Base-by-base conservation (phyloP, 1,284 basidiomycete genomes). In the Amylostereum areolatum region DNA sequence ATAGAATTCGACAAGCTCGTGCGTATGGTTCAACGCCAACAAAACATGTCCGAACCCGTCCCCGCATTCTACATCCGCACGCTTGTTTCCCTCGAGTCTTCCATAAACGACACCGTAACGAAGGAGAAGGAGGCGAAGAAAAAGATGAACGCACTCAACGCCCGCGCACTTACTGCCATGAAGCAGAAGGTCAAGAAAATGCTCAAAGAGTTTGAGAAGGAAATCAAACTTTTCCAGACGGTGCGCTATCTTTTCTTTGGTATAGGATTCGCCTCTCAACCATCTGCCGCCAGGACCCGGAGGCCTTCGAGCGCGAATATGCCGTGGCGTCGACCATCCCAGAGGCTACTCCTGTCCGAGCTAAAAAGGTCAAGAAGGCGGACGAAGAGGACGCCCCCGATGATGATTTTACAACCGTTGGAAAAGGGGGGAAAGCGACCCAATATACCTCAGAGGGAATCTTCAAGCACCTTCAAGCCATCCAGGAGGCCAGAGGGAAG, bases 161-260 rank as follows among this genome's bases (percentile, higher is more conserved):
- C 93, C 44, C 94, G 92, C 65, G 94, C 94, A 1, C 78, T 98
- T 60, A 98, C 94, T 57, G 89, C 89, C 28, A 92, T 97, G 84
- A 97, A 95, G 73, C 95, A 98, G 71, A 98, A 96, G 67, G 77
- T 98, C 54, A 95, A 91, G 71, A 98, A 96, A 73, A 79, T 87
- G 31, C 63, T 76, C 53, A 97, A 95, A 69, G 97, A 98, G 66
- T 82, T 92, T 63, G 97, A 98, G 70, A 70, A 71, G 35, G 85
- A 90, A 55, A 68, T 97, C 46, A 83, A 83, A 61, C 80, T 80
- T 54, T 97, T 85, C 74, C 86, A 89, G 59, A 77, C 82, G 66
- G 92, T 92, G 58, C 60, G 79, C 64, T 37, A 48, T n/a, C 7
- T 29, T 45, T 25, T 30, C 27, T 36, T 43, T 6, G 4, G 53